These are phyloP conservation scores for Penicillium cinerascens DNA, from an alignment of 495 filamentous ascomycete genomes.

Conservation along the genomic window DNA sequence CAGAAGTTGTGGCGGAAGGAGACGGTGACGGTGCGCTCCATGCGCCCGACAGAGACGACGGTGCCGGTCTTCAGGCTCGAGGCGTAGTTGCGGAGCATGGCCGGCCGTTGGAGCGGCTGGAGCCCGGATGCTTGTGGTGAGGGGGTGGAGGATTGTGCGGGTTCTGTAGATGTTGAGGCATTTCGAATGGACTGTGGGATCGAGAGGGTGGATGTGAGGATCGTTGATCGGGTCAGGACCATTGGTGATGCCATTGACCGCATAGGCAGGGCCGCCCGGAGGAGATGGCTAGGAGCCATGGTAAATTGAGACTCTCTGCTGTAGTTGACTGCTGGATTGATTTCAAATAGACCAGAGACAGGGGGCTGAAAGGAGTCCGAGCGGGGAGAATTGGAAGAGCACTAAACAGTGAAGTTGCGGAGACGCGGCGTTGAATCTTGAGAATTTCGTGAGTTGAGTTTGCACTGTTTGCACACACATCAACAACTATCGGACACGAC, in stretches of 20 bases:
- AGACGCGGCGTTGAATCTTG: slow-evolving; percentile 26
- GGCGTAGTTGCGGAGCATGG: slow-evolving; percentile 38
- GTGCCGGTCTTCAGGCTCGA: slow-evolving; percentile 41
- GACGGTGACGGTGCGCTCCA: slow-evolving; percentile 45
- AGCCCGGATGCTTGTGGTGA: slow-evolving; percentile 2
- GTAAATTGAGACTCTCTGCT: slow-evolving; percentile 3
- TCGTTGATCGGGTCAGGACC: slow-evolving; percentile 22
- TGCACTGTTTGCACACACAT: slow-evolving; percentile 38
- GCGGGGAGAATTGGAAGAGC: background rate
- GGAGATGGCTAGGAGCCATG: slow-evolving; percentile 35
- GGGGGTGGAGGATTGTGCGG: slow-evolving; percentile 10
- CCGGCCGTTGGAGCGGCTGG: slow-evolving; percentile 20
- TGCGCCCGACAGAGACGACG: slow-evolving; percentile 43
- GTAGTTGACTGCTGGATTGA: background rate
- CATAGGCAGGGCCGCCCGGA: slow-evolving; percentile 38
- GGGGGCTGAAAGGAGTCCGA: background rate
- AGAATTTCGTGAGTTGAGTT: slow-evolving; percentile 36
- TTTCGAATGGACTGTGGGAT: slow-evolving; percentile 14
- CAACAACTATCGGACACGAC: background rate
- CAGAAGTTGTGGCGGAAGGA: slow-evolving; percentile 32
- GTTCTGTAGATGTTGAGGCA: slow-evolving; percentile 18
- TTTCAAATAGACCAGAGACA: background rate
- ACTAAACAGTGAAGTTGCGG: slow-evolving; percentile 12
- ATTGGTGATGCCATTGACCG: slow-evolving; percentile 31
- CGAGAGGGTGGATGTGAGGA: slow-evolving; percentile 17